Evolutionary conservation across 345 rosid species (phyloP).

Genomic region (Mallotus nudiflorus): DNA sequence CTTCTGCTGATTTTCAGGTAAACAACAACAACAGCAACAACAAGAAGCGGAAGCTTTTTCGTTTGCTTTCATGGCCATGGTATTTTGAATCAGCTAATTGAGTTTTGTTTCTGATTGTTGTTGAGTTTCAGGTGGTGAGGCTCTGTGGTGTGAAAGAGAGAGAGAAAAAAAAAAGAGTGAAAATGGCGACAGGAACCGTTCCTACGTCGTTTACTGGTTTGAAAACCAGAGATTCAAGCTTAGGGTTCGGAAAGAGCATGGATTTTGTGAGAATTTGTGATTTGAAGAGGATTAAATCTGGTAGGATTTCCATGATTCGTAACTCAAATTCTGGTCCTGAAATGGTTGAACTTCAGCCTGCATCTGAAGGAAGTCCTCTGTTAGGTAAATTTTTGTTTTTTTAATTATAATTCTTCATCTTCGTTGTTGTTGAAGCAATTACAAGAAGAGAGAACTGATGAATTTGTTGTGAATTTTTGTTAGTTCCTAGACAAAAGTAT

Average conservation of each 20-base stretch:
- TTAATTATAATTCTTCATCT: background rate
- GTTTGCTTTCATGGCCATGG: background rate
- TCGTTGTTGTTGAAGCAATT: background rate
- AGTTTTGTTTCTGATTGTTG: background rate
- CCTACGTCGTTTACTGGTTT: constrained; percentile 68
- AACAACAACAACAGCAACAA: too few relatives aligned
- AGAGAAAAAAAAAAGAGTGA: constrained; percentile 16
- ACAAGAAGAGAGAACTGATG: too few relatives aligned
- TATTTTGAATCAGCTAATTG: background rate
- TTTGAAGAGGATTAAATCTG: constrained; percentile 49
- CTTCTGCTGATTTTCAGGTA: constrained; percentile 7
- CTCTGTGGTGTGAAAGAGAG: constrained; percentile 20
- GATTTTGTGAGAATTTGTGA: constrained; percentile 68
- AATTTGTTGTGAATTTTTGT: constrained; percentile 5
- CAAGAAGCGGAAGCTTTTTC: background rate
- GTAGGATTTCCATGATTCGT: constrained; percentile 50
- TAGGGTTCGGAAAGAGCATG: constrained; percentile 59
- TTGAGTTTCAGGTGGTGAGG: background rate
- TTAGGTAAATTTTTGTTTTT: constrained; percentile 44
- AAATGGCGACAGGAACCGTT: constrained; percentile 77
- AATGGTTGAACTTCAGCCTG: constrained; percentile 73
- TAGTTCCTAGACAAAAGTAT: constrained; percentile 94
- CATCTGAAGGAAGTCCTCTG: constrained; percentile 82
- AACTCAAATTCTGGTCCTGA: constrained; percentile 65
- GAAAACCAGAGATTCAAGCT: constrained; percentile 52